Evolutionary conservation across 2,329 filamentous ascomycete genomes (phyloP).

Genomic region (Fusarium luffae): DNA sequence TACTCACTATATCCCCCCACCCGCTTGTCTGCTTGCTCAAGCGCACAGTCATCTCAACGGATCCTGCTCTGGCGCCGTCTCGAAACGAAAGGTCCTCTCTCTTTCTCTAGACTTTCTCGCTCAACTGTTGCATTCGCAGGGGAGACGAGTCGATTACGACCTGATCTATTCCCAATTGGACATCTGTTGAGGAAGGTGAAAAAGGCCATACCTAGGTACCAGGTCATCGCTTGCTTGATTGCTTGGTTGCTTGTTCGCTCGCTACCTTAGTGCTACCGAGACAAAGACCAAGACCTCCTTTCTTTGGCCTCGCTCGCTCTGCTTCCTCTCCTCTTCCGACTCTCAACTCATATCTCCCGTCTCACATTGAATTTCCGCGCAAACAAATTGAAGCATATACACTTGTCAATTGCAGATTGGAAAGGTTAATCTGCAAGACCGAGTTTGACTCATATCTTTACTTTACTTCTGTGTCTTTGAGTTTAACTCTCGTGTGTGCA

Average conservation of each 20-base stretch:
- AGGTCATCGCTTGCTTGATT: no score
- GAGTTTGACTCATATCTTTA: slow-evolving; percentile 1
- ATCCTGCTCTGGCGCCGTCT: slow-evolving; percentile 15
- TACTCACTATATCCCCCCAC: slow-evolving; percentile 27
- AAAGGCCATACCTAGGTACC: not conserved
- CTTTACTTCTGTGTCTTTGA: not conserved
- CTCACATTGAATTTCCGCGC: slow-evolving; percentile 22
- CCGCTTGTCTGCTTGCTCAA: slow-evolving; percentile 31
- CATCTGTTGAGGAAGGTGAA: slow-evolving; percentile 25
- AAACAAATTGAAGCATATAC: slow-evolving; percentile 8
- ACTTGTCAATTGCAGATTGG: slow-evolving; percentile 6
- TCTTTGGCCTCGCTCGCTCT: slow-evolving; percentile 9
- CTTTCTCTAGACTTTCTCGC: not conserved
- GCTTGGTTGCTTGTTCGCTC: no score
- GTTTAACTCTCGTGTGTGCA: slow-evolving; percentile 24
- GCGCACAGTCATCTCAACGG: slow-evolving; percentile 26
- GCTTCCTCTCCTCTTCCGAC: not conserved
- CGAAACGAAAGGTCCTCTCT: slow-evolving; percentile 11
- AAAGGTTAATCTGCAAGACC: slow-evolving; percentile 12
- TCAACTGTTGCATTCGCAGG: slow-evolving; percentile 7
- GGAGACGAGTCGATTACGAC: slow-evolving; percentile 30
- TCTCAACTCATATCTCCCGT: slow-evolving; percentile 2
- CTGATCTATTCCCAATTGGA: slow-evolving; percentile 38
- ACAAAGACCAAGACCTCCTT: slow-evolving; percentile 7
- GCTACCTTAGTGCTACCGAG: not conserved